Percentiles rank a stretch among this genome's conserved stretches.
These are phyloP conservation scores for Centrapalus pauciflorus DNA, from an alignment of 129 eudicot species.

Conservation along the genomic window DNA sequence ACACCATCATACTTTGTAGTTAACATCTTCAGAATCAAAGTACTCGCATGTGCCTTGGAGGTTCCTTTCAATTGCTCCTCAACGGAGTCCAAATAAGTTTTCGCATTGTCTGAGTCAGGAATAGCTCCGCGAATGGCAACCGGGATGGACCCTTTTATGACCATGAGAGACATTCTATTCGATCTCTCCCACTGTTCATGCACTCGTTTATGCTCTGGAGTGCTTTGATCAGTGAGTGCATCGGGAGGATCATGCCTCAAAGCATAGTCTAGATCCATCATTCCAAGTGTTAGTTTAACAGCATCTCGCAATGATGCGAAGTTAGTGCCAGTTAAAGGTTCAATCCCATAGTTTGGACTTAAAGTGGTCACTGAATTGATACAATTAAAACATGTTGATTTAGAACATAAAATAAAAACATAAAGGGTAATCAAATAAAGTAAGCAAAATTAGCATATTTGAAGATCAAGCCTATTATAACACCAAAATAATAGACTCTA, in stretches of 20 bases:
- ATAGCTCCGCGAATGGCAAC: no score
- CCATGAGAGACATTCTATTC: no score
- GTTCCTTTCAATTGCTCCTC: no score
- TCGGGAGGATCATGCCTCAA: neutral
- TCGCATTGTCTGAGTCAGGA: no score
- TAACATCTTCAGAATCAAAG: no score
- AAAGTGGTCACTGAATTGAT: neutral
- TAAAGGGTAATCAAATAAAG: neutral
- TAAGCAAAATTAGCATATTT: neutral
- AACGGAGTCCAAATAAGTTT: no score
- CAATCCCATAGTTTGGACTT: neutral
- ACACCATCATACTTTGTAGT: no score
- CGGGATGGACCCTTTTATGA: no score
- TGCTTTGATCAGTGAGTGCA: neutral
- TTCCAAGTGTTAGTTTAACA: neutral
- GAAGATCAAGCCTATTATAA: neutral
- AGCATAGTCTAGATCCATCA: neutral
- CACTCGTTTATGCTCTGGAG: neutral
- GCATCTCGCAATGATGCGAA: neutral
- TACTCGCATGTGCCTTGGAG: no score
- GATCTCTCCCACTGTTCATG: neutral
- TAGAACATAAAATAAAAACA: neutral
- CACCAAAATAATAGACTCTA: neutral
- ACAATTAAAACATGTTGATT: neutral
- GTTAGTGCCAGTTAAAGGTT: neutral